phyloP scores from a whole-genome alignment of 306 rosid species.

The Myrica gale region DNA sequence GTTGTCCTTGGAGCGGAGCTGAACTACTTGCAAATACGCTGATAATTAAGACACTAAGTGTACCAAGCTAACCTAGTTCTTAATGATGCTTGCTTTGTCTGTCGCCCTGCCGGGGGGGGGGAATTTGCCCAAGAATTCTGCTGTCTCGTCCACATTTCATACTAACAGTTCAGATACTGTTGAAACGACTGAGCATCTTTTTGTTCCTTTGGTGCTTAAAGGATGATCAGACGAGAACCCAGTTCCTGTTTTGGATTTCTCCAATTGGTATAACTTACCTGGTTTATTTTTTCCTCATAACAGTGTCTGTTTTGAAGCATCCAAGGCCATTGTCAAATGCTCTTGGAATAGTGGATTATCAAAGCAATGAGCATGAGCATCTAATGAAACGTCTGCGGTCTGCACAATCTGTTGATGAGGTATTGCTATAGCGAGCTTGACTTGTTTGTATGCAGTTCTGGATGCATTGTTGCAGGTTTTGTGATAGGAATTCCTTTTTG shows the following conservation, averaged over 20 bases:
- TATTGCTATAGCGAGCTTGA: conserved; percentile 23
- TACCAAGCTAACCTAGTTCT: neutral
- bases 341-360: conserved; percentile 53
- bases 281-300: conserved; percentile 18
- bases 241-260: neutral
- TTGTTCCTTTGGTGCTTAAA: neutral
- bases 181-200: conserved; percentile 17
- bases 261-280: conserved; percentile 18
- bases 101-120: neutral
- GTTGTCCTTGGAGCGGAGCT: conserved; percentile 12
- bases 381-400: conserved; percentile 51
- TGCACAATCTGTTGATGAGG: conserved; percentile 54
- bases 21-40: neutral
- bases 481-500: conserved; percentile 2
- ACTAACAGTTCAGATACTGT: neutral
- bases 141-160: neutral
- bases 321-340: conserved; percentile 49
- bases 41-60: neutral
- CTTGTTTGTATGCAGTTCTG: conserved; percentile 26
- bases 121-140: neutral
- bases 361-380: conserved; percentile 42
- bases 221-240: neutral
- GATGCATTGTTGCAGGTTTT: neutral
- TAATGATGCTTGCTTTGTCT: neutral
- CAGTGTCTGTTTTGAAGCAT: conserved; percentile 56